Percentiles rank a stretch among this genome's conserved stretches.
Conservation (phyloP, 176 grass and related monocot genomes). For the Saccharum spontaneum region DNA sequence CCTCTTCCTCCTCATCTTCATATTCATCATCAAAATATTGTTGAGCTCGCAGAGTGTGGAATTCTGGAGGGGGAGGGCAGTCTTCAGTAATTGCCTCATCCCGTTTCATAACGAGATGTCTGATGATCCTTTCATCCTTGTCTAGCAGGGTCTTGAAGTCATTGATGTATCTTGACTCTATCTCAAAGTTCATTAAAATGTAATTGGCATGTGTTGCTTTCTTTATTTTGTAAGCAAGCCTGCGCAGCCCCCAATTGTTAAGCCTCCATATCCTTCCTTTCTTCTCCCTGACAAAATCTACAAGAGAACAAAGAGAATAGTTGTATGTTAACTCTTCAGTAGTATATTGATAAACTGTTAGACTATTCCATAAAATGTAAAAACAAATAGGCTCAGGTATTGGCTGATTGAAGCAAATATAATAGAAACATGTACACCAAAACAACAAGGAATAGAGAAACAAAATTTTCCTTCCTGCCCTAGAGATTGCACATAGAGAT, state of each 20-base stretch:
- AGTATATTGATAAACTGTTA: background rate
- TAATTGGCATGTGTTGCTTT: slow-evolving; percentile 87
- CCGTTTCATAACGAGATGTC: slow-evolving; percentile 81
- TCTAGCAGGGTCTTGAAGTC: slow-evolving; percentile 90
- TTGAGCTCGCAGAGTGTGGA: slow-evolving; percentile 51
- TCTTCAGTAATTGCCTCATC: slow-evolving; percentile 80
- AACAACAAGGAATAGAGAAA: background rate
- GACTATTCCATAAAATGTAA: background rate
- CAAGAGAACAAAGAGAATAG: background rate
- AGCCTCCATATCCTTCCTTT: slow-evolving; percentile 99
- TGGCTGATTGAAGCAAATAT: slow-evolving; percentile 8
- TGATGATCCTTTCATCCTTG: slow-evolving; percentile 88
- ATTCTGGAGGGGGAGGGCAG: slow-evolving; percentile 68
- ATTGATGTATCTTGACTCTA: slow-evolving; percentile 79
- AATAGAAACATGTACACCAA: background rate
- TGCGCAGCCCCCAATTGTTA: slow-evolving; percentile 85
- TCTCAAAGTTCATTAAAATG: slow-evolving; percentile 93
- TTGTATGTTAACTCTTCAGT: background rate
- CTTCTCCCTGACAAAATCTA: slow-evolving; percentile 87
- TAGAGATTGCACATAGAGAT: slow-evolving; percentile 1
- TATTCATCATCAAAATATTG: slow-evolving; percentile 58
- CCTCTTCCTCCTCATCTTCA: slow-evolving; percentile 28
- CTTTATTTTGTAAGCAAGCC: slow-evolving; percentile 88
- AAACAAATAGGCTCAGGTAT: background rate
- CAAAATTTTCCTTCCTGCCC: background rate